A percentile compares a stretch with the other conserved stretches of the same genome.
phyloP scores from a whole-genome alignment of 2,329 filamentous ascomycete species.

The Penicillium sp. region DNA sequence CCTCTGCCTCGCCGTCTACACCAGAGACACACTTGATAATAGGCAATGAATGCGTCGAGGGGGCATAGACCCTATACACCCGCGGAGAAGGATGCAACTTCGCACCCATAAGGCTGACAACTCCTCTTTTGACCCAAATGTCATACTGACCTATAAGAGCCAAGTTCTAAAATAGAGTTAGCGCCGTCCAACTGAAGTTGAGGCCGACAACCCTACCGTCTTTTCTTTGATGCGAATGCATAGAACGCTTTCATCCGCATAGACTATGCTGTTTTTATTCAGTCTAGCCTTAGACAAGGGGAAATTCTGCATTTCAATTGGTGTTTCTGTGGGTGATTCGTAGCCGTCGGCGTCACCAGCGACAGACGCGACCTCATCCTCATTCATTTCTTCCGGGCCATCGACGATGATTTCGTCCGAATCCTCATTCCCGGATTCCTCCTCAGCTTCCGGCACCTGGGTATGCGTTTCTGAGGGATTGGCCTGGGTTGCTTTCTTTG shows the following conservation, averaged over 20 bases:
- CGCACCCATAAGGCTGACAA: conserved; percentile 60
- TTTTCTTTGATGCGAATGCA: conserved; percentile 44
- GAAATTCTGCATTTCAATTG: conserved; percentile 38
- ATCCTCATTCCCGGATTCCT: conserved; percentile 19
- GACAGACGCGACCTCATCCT: conserved; percentile 24
- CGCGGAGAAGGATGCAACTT: conserved; percentile 50
- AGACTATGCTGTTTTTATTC: conserved; percentile 39
- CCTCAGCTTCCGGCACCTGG: not conserved
- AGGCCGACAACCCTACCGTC: conserved; percentile 28
- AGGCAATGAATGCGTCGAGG: conserved; percentile 58
- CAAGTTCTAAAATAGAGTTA: conserved; percentile 38
- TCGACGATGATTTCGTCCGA: conserved; percentile 14
- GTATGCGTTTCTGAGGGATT: conserved; percentile 2
- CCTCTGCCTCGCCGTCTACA: conserved; percentile 45
- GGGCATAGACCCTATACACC: conserved; percentile 53
- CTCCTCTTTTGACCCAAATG: conserved; percentile 57
- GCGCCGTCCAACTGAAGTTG: conserved; percentile 1
- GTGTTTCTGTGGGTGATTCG: conserved; percentile 32
- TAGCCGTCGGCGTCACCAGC: conserved; percentile 31
- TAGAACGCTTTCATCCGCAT: conserved; percentile 37
- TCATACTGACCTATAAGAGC: conserved; percentile 56
- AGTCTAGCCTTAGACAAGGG: conserved; percentile 40
- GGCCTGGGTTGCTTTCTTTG: conserved; percentile 4
- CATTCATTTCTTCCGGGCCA: conserved; percentile 21
- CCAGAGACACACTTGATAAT: conserved; percentile 50